A percentile compares a stretch with the other conserved stretches of the same genome.
These are phyloP conservation scores for Picea abies DNA, from an alignment of 83 land plant species.

Conservation along the genomic window DNA sequence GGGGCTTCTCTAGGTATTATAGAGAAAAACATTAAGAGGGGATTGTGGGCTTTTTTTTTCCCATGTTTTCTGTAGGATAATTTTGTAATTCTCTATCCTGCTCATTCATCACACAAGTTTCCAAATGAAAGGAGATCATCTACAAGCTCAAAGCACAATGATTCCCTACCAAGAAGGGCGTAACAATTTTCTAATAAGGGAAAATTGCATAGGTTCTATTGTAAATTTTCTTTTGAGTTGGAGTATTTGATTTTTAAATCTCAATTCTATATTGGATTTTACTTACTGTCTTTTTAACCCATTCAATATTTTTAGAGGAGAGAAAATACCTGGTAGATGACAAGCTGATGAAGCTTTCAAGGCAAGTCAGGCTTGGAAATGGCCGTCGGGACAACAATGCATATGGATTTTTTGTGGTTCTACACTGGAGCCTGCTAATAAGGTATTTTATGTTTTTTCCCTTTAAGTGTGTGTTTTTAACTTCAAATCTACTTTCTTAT, in stretches of 20 bases:
- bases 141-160: constrained; percentile 14
- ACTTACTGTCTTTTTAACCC: neutral
- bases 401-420: constrained; percentile 87
- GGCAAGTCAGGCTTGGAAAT: constrained; percentile 22
- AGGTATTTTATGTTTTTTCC: constrained; percentile 39
- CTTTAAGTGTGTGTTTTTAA: neutral
- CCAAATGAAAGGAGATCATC: constrained; percentile 21
- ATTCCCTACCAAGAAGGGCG: neutral
- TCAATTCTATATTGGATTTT: neutral
- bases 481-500: too few relatives aligned
- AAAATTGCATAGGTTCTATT: neutral
- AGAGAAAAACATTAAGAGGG: neutral
- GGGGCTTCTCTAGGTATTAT: constrained; percentile 30
- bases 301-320: neutral
- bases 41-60: neutral
- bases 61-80: constrained; percentile 45
- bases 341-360: neutral
- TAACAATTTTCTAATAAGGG: neutral
- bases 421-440: constrained; percentile 56
- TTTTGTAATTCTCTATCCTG: constrained; percentile 71
- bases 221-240: neutral
- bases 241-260: too few relatives aligned
- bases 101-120: constrained; percentile 53
- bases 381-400: constrained; percentile 16
- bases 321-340: neutral